Conservation (phyloP, 2,329 filamentous ascomycete genomes). For the Lachnellula occidentalis region DNA sequence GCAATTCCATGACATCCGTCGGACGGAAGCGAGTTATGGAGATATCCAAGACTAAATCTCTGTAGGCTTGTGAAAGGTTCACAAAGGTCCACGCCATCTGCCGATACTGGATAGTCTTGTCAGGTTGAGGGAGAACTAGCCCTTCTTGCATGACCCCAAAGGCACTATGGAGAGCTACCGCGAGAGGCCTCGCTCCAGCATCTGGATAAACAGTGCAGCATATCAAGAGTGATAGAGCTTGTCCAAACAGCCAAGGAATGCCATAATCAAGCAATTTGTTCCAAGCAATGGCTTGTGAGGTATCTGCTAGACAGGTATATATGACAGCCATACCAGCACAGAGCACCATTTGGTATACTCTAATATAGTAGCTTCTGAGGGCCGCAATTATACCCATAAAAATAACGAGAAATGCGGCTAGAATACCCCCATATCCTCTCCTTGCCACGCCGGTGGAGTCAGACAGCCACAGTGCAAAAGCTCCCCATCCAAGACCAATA, state of each 20-base stretch:
- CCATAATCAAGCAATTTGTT: constrained; percentile 46
- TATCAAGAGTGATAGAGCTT: constrained; percentile 46
- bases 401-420: constrained; percentile 49
- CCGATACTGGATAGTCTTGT: constrained; percentile 35
- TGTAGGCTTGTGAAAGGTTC: constrained; percentile 48
- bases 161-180: constrained; percentile 41
- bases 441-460: constrained; percentile 42
- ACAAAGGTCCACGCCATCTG: constrained; percentile 48
- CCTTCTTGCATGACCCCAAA: constrained; percentile 42
- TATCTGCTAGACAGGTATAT: constrained; percentile 48
- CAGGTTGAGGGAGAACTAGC: constrained; percentile 34
- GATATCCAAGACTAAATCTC: constrained; percentile 53
- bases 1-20: constrained; percentile 43
- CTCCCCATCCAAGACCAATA: constrained; percentile 50
- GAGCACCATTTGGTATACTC: constrained; percentile 50
- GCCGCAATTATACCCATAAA: constrained; percentile 48
- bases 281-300: constrained; percentile 43
- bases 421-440: constrained; percentile 47
- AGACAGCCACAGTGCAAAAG: constrained; percentile 48
- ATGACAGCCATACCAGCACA: constrained; percentile 51
- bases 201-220: constrained; percentile 47
- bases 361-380: constrained; percentile 49
- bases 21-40: constrained; percentile 49
- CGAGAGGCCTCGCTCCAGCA: constrained; percentile 48
- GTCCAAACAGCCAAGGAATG: constrained; percentile 51